Conservation (phyloP, 2,329 filamentous ascomycete species). For the Colletotrichum eleusines region DNA sequence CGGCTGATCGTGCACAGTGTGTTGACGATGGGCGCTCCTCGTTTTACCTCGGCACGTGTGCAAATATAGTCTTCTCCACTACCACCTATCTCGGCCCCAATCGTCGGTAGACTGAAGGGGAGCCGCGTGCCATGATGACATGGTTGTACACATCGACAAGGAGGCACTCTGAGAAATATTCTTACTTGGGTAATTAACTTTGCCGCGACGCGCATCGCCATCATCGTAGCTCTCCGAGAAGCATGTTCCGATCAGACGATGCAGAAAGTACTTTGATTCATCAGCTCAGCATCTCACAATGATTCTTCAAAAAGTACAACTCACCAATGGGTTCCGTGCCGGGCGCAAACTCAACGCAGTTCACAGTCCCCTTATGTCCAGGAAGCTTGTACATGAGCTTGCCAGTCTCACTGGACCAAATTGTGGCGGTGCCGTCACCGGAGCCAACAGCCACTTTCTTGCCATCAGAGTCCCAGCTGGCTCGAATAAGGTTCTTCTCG, state of each 20-base stretch:
- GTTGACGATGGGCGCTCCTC: not conserved
- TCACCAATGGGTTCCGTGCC: constrained; percentile 87
- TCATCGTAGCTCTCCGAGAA: constrained; percentile 79
- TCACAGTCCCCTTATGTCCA: constrained; percentile 94
- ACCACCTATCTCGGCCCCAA: not conserved
- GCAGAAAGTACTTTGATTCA: constrained; percentile 80
- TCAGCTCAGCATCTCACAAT: constrained; percentile 49
- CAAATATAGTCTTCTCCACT: too few relatives aligned
- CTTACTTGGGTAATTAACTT: too few relatives aligned
- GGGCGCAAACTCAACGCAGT: constrained; percentile 92
- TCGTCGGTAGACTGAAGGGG: not conserved
- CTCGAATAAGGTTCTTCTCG: constrained; percentile 91
- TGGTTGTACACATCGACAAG: not conserved
- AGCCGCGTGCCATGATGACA: not conserved
- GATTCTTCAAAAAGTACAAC: constrained; percentile 53
- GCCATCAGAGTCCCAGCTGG: constrained; percentile 89
- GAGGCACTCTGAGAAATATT: too few relatives aligned
- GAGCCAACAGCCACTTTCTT: constrained; percentile 90
- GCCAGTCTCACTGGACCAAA: constrained; percentile 90
- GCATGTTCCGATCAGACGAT: constrained; percentile 87
- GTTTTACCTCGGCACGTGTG: not conserved
- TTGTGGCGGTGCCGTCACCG: constrained; percentile 88
- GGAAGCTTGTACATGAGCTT: constrained; percentile 95
- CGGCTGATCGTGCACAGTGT: not conserved
- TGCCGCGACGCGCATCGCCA: not conserved